These are phyloP conservation scores for Backusella luteola DNA, from an alignment of 192 early-diverging fungal genomes.

Conservation along the genomic window DNA sequence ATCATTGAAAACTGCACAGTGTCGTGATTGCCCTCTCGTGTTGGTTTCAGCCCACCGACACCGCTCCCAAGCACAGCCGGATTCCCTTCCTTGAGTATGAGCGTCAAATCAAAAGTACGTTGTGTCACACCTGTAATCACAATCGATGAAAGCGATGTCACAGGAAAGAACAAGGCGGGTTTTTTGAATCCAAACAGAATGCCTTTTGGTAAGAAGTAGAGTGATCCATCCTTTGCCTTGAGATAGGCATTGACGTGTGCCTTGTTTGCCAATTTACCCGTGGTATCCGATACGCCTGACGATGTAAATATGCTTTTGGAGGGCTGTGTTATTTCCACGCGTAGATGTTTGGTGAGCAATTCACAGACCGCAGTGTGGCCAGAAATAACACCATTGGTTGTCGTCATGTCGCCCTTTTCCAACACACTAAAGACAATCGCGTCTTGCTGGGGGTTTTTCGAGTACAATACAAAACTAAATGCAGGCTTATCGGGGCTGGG, in stretches of 20 bases:
- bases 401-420: neutral
- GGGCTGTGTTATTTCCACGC: neutral
- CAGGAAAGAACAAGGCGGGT: conserved; percentile 48
- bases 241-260: conserved; percentile 24
- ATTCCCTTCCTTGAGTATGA: conserved; percentile 9
- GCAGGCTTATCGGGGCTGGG: conserved; percentile 13
- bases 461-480: neutral
- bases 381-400: neutral
- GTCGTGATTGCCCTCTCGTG: conserved; percentile 5
- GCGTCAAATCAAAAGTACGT: conserved; percentile 41
- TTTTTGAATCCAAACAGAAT: conserved; percentile 56
- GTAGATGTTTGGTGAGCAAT: neutral
- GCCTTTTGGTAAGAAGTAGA: conserved; percentile 44
- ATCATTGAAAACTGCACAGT: conserved; percentile 39
- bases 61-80: conserved; percentile 4
- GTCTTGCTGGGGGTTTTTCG: neutral
- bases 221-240: conserved; percentile 35
- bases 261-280: neutral
- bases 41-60: neutral
- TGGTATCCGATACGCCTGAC: neutral
- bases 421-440: neutral
- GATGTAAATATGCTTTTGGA: neutral
- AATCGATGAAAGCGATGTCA: conserved; percentile 25
- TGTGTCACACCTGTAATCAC: conserved; percentile 37
- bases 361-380: neutral